Evolutionary conservation across 495 filamentous ascomycete species (phyloP).

Genomic region (Penicillium macrosclerotiorum): DNA sequence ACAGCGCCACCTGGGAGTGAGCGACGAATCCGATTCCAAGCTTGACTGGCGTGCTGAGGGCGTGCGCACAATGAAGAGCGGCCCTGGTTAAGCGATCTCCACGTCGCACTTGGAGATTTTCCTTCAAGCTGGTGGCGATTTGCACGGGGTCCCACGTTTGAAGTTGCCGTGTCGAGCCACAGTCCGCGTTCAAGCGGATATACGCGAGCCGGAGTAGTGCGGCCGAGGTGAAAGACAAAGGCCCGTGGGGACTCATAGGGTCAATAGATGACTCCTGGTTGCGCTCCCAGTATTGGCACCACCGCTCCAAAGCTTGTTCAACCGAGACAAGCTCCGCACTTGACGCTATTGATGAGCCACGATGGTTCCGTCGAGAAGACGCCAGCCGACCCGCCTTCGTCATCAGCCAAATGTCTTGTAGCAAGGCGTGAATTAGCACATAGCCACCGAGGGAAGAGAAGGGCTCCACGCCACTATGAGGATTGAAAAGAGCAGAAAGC

Average conservation of each 20-base stretch:
- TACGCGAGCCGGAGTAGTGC: slow-evolving; percentile 64
- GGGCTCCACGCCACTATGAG: slow-evolving; percentile 21
- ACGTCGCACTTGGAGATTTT: slow-evolving; percentile 57
- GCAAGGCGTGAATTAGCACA: slow-evolving; percentile 64
- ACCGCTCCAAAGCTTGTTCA: slow-evolving; percentile 58
- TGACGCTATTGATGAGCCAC: slow-evolving; percentile 29
- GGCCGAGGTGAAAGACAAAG: slow-evolving; percentile 65
- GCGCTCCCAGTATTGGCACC: slow-evolving; percentile 61
- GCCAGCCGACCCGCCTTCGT: slow-evolving; percentile 54
- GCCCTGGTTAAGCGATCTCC: slow-evolving; percentile 57
- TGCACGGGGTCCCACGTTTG: slow-evolving; percentile 60
- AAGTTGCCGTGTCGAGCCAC: slow-evolving; percentile 59
- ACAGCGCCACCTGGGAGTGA: slow-evolving; percentile 64
- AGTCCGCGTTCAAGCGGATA: slow-evolving; percentile 65
- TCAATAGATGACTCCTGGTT: slow-evolving; percentile 53
- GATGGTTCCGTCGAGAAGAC: slow-evolving; percentile 41
- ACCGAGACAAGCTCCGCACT: slow-evolving; percentile 55
- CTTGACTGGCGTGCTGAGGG: slow-evolving; percentile 65
- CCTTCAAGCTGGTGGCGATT: slow-evolving; percentile 57
- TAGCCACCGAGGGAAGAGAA: slow-evolving; percentile 64
- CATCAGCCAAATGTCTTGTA: slow-evolving; percentile 67
- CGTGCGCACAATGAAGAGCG: slow-evolving; percentile 66
- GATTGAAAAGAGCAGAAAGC: slow-evolving; percentile 27
- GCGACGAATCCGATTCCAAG: slow-evolving; percentile 68
- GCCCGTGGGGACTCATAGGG: slow-evolving; percentile 52